phyloP scores from a whole-genome alignment of 1,284 basidiomycete species.

The Papiliotrema fonsecae region DNA sequence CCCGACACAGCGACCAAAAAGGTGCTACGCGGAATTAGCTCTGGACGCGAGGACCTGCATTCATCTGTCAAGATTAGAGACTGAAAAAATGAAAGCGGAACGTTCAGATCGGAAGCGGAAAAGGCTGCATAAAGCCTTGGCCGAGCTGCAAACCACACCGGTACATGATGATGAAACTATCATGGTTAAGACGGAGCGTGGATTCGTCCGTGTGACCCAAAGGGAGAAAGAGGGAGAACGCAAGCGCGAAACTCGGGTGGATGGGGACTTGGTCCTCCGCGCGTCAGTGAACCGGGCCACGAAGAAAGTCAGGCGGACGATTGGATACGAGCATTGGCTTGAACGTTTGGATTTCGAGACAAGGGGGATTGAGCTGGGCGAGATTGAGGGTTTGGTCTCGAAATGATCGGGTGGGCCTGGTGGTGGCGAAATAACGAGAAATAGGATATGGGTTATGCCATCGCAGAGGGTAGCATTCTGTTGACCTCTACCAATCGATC shows the following conservation, averaged over 20 bases:
- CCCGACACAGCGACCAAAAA: too few species aligned
- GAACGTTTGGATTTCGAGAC: slow-evolving; percentile 1
- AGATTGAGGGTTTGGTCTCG: neutral
- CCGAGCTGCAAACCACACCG: too few species aligned
- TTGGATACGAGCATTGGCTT: neutral
- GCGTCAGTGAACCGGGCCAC: neutral
- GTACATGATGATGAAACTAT: too few species aligned
- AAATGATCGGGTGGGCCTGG: too few species aligned
- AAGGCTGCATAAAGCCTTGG: neutral
- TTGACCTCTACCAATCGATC: too few species aligned
- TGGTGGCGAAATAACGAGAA: too few species aligned
- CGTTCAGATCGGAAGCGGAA: neutral
- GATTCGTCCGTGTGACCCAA: too few species aligned
- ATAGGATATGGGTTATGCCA: too few species aligned
- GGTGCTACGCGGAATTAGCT: neutral
- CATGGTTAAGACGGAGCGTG: too few species aligned
- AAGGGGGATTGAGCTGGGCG: slow-evolving; percentile 1
- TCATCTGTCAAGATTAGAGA: neutral
- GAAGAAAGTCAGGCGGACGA: neutral
- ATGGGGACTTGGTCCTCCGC: neutral
- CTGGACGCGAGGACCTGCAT: neutral
- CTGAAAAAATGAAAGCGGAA: neutral
- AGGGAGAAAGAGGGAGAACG: neutral
- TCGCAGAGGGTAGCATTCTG: too few species aligned
- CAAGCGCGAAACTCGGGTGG: neutral